Evolutionary conservation across 768 basidiomycete genomes (phyloP), one percentile per base, ranked within the genome.

Genomic region (Lenzites betulinus): DNA sequence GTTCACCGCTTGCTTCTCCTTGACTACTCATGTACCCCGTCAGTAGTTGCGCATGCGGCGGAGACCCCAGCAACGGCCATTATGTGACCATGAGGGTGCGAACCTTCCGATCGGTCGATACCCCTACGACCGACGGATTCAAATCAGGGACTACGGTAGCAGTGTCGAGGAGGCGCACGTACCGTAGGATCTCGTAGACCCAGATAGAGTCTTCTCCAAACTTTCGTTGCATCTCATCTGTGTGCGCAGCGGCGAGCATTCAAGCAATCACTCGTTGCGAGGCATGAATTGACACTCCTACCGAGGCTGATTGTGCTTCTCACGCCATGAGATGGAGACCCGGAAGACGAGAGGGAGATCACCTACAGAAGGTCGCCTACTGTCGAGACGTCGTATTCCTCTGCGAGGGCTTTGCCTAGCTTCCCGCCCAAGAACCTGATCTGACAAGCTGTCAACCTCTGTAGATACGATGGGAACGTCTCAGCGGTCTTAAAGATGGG

Each of bases 361-460:
- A 77, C 92, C 65, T 69, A 95, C 95, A 96, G 74, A 54, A 98
- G 79, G 68, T 99, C 96, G 0, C 86, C 90, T 6, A 98, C 94
- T 4, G 90, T 94, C 13, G 89, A 89, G 6, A 84, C 95, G 67
- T 91, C 91, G 66, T 92, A 98, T 70, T 94, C 90, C 61, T 87
- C 84, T 1, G 93, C 93, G 26, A 99, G 78, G 2, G 92, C 88
- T 53, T 85, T 82, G 1, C 97, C 97, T 1, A 98, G 83, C 74
- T 98, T 99, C 16, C 97, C 97, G 2, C 97, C 97, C 0, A 99
- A 78, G 66, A 92, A 93, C 12, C 97, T 85, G 69, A 99, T 98
- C 93, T 95, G 66, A 42, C 59, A 56, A 55, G 39, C 7, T 28
- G 49, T 15, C 38, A 56, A 41, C 23, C n/a, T 23, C 7, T 5